A percentile compares a stretch with the other conserved stretches of the same genome.
Evolutionary conservation across 441 rosid genomes (phyloP).

Genomic region (Gossypium laxum): DNA sequence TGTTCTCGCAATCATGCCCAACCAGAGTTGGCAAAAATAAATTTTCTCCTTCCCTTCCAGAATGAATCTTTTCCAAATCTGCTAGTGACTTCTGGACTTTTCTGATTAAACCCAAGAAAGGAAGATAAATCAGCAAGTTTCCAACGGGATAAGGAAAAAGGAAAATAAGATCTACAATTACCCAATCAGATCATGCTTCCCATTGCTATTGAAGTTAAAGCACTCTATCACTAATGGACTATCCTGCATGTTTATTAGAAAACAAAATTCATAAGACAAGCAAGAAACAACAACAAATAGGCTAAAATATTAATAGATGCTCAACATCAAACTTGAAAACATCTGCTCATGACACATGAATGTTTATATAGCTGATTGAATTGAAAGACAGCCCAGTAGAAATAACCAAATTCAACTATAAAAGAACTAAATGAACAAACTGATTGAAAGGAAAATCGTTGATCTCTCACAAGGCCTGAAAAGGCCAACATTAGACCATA

Average conservation of each 20-base stretch:
- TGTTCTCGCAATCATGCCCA: slow-evolving; percentile 50
- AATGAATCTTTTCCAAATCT: slow-evolving; percentile 62
- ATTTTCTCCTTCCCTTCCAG: slow-evolving; percentile 37
- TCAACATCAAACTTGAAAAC: neutral
- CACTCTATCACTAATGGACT: slow-evolving; percentile 70
- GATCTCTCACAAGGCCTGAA: neutral
- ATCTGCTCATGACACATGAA: neutral
- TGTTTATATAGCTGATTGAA: neutral
- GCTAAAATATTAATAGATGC: neutral
- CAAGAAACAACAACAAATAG: neutral
- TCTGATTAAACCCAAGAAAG: slow-evolving; percentile 29
- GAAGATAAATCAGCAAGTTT: slow-evolving; percentile 14
- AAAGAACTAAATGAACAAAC: neutral
- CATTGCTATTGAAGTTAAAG: slow-evolving; percentile 72
- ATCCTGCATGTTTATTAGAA: slow-evolving; percentile 50
- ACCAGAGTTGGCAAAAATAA: slow-evolving; percentile 39
- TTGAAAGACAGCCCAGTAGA: too few species aligned
- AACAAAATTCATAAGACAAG: slow-evolving; percentile 10
- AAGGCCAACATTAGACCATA: neutral
- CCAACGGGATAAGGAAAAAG: slow-evolving; percentile 9
- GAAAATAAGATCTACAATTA: slow-evolving; percentile 24
- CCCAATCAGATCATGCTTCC: slow-evolving; percentile 84
- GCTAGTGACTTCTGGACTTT: slow-evolving; percentile 61
- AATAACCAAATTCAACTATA: neutral
- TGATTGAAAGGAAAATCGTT: neutral